Conservation (phyloP, 2,329 filamentous ascomycete genomes). For the Xylaria digitata region DNA sequence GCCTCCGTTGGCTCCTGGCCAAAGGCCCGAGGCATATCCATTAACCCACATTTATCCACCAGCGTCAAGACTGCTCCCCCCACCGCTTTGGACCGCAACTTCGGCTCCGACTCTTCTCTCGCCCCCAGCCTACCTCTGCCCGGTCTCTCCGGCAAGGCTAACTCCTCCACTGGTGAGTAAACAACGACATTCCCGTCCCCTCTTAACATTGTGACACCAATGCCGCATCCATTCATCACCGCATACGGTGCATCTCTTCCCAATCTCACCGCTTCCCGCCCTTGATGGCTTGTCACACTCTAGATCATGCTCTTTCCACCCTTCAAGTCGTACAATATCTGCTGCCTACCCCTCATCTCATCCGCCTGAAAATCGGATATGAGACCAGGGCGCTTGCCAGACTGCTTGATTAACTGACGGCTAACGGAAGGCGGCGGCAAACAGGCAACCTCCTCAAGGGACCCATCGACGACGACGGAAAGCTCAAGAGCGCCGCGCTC, state of each 20-base stretch:
- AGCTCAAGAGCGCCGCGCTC: slow-evolving; percentile 67
- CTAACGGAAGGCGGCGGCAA: slow-evolving; percentile 31
- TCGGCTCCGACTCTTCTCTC: slow-evolving; percentile 25
- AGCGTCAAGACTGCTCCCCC: slow-evolving; percentile 43
- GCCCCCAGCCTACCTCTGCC: slow-evolving; percentile 44
- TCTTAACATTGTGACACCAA: background rate
- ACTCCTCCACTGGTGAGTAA: slow-evolving; percentile 45
- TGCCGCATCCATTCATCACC: background rate
- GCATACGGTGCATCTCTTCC: background rate
- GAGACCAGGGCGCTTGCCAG: slow-evolving; percentile 19
- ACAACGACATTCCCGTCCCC: background rate
- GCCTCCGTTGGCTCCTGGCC: background rate
- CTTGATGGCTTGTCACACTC: background rate
- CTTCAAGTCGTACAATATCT: slow-evolving; percentile 6
- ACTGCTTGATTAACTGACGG: slow-evolving; percentile 27
- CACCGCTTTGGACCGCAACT: slow-evolving; percentile 34
- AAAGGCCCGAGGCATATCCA: background rate
- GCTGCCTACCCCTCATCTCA: slow-evolving; percentile 2
- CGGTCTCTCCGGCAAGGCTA: slow-evolving; percentile 47
- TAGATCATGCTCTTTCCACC: no score
- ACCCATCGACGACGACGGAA: slow-evolving; percentile 66
- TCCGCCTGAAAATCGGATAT: background rate
- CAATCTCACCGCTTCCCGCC: background rate
- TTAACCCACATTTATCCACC: slow-evolving; percentile 21
- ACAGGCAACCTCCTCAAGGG: slow-evolving; percentile 68